phyloP scores from a whole-genome alignment of 2,329 filamentous ascomycete species.

The Colletotrichum orchidophilum region DNA sequence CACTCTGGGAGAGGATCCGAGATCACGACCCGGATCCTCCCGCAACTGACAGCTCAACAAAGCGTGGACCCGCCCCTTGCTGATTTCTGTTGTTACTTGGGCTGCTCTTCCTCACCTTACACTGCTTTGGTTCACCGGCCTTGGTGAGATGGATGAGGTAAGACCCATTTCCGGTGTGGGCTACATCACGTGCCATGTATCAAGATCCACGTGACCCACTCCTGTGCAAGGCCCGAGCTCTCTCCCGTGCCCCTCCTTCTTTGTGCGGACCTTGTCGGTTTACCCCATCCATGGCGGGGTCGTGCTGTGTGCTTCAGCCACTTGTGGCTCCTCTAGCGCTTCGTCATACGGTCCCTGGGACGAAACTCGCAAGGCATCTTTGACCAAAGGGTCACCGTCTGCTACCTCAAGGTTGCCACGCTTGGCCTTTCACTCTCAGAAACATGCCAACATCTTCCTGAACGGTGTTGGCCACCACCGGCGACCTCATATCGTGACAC shows the following conservation, averaged over 20 bases:
- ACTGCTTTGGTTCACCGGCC: not conserved
- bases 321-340: constrained; percentile 29
- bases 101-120: not conserved
- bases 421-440: constrained; percentile 3
- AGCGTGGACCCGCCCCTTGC: not conserved
- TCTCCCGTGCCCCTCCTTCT: constrained; percentile 23
- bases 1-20: not conserved
- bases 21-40: constrained; percentile 1
- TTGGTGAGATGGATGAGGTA: not conserved
- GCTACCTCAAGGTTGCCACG: constrained; percentile 26
- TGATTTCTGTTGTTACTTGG: not conserved
- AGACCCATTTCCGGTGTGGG: accelerated
- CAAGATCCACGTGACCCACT: not conserved
- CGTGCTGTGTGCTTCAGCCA: constrained; percentile 20
- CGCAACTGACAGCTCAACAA: not conserved
- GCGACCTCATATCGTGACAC: not conserved
- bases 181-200: accelerated
- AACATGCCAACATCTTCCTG: constrained; percentile 21
- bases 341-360: constrained; percentile 29
- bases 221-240: constrained; percentile 1
- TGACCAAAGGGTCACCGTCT: constrained; percentile 12
- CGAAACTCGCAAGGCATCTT: constrained; percentile 26
- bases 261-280: constrained; percentile 21
- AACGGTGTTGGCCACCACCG: constrained; percentile 20
- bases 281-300: constrained; percentile 22